A percentile compares a stretch with the other conserved stretches of the same genome.
These are phyloP conservation scores for Aspergillus biplanus DNA, from an alignment of 495 filamentous ascomycete genomes.

Conservation along the genomic window DNA sequence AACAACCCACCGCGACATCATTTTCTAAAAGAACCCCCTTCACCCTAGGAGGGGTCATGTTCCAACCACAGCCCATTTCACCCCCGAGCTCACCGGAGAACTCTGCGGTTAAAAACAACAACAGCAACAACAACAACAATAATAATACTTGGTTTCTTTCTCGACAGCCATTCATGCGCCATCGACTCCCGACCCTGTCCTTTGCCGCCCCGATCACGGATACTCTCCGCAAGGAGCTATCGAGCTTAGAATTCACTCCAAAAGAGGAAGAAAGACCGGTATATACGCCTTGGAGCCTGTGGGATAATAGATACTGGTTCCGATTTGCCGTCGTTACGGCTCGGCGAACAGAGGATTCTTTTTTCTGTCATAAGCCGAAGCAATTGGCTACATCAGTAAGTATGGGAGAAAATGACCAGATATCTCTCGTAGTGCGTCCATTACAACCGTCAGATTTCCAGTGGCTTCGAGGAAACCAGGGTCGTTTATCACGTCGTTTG, in stretches of 20 bases:
- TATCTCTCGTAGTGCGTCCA: conserved; percentile 43
- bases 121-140: conserved; percentile 7
- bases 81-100: too few species aligned
- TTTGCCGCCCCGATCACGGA: neutral
- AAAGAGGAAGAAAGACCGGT: neutral
- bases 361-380: neutral
- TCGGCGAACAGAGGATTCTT: neutral
- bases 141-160: conserved; percentile 51
- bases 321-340: conserved; percentile 41
- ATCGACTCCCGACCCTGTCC: conserved; percentile 22
- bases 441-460: conserved; percentile 53
- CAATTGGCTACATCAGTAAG: neutral
- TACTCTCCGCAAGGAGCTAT: neutral
- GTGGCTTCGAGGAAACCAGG: conserved; percentile 15
- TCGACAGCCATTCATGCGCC: conserved; percentile 52
- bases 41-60: conserved; percentile 56
- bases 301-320: conserved; percentile 87
- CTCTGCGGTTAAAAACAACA: conserved; percentile 27
- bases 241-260: neutral
- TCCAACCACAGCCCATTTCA: conserved; percentile 48
- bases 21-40: conserved; percentile 47
- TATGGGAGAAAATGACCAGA: neutral
- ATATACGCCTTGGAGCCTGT: conserved; percentile 52
- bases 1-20: conserved; percentile 13
- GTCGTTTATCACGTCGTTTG: neutral